phyloP scores from a whole-genome alignment of 768 basidiomycete species.

The Naganishia onofrii region DNA sequence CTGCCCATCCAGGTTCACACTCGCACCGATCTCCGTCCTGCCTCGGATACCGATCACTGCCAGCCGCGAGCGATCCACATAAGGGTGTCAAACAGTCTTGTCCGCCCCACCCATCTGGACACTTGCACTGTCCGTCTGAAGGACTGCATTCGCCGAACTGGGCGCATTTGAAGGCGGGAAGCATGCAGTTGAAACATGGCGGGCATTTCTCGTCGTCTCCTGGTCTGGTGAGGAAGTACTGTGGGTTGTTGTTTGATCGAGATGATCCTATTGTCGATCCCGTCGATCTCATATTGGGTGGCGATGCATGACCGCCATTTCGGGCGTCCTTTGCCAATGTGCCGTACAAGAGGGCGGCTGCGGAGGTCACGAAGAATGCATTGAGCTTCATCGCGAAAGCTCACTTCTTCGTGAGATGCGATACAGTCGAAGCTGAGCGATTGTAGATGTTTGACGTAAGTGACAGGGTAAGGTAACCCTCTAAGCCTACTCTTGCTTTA shows the following conservation, averaged over 20 bases:
- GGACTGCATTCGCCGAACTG: conserved; percentile 78
- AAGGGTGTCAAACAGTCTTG: conserved; percentile 90
- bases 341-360: conserved; percentile 1
- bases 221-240: conserved; percentile 15
- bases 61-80: conserved; percentile 90
- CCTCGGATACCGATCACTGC: conserved; percentile 75
- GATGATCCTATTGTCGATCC: conserved; percentile 14
- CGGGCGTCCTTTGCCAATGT: background rate
- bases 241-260: background rate
- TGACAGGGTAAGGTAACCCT: background rate
- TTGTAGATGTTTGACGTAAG: background rate
- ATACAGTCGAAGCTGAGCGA: too few relatives aligned
- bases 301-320: background rate
- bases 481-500: too few relatives aligned
- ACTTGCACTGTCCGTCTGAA: conserved; percentile 93
- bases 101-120: conserved; percentile 95
- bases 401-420: background rate
- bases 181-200: conserved; percentile 88
- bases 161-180: conserved; percentile 86
- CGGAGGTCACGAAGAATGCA: background rate
- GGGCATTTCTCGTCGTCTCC: conserved; percentile 48
- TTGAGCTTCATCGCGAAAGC: background rate
- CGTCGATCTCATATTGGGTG: background rate
- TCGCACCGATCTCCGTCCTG: conserved; percentile 73
- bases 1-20: conserved; percentile 92